Evolutionary conservation across 2,329 filamentous ascomycete genomes (phyloP), one percentile per base, ranked within the genome.

Genomic region (Drechslera avenae): DNA sequence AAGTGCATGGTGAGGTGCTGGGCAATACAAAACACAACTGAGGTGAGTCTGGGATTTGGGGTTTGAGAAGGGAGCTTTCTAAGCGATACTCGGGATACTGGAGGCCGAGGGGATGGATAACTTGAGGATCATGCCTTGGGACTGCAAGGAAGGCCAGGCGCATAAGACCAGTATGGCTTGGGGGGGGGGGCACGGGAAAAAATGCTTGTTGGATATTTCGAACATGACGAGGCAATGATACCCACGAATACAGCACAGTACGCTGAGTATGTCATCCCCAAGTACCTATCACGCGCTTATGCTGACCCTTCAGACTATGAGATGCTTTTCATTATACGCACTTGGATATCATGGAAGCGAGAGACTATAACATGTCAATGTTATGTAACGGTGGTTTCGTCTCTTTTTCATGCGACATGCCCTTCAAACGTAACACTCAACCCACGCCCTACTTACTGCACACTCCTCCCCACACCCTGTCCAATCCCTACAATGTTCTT

Each of bases 1-100:
- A 95, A 73, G 94, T 99, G 32, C 88, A 89, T 71, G 93, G 93
- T 4, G 85, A 87, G 52, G 85, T 88, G 23, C 88, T 97, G 65
- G 90, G 90, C 50, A 86, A 86, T 45, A 92, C 91, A 66, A 97
- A 94, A 75, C 91, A 97, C 57, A 50, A 58, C 3, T 73, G 62
- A 69, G 52, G 41, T 18, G 19, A 16, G 28, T 34, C 2, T 7
- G n/a, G n/a, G 30, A 36, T 9, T 10, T 8, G 18, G 7, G 19
- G 2, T 9, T 12, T 16, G 26, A 17, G 14, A 19, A 21, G 26
- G 17, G 13, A 30, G 18, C 26, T 18, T 18, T n/a, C 30, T 21
- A 13, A 13, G 10, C 26, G 26, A 13, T 10, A 4, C 10, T 28
- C 9, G 10, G 26, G 26, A 23, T 2, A 23, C 6, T 23, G 21